Percentiles rank a stretch among this genome's conserved stretches.
Conservation (phyloP, 1,284 basidiomycete species). For the Tilletiaria anomala region DNA sequence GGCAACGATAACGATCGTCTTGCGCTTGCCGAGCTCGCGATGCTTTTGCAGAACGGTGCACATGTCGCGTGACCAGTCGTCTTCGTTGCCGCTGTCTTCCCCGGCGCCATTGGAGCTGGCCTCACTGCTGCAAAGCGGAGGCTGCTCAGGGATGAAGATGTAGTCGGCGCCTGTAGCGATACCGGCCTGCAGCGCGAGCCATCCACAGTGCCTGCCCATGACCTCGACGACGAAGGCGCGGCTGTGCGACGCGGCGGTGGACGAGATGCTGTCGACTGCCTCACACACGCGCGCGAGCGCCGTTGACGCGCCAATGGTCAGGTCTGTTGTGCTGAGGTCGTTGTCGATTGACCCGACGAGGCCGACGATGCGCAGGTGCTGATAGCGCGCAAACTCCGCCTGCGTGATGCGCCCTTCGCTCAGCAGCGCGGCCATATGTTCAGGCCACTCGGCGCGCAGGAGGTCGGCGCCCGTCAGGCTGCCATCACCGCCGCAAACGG, state of each 20-base stretch:
- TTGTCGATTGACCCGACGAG: constrained; percentile 98
- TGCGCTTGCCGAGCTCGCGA: constrained; percentile 79
- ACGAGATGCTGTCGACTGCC: constrained; percentile 93
- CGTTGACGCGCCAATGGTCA: constrained; percentile 91
- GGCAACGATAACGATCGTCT: constrained; percentile 94
- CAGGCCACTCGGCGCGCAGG: constrained; percentile 85
- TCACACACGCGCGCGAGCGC: constrained; percentile 94
- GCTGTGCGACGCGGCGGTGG: constrained; percentile 86
- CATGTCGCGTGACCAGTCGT: constrained; percentile 79
- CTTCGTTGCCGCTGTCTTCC: constrained; percentile 42
- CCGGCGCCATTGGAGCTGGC: too few relatives aligned
- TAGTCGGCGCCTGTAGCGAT: constrained; percentile 92
- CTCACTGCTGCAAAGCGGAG: too few relatives aligned
- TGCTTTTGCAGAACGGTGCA: constrained; percentile 79
- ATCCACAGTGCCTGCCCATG: constrained; percentile 96
- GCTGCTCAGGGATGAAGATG: constrained; percentile 88
- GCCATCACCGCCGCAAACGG: constrained; percentile 92
- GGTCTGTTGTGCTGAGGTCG: constrained; percentile 93
- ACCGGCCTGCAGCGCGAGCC: constrained; percentile 84
- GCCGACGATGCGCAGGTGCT: constrained; percentile 85
- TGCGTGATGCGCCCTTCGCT: constrained; percentile 60
- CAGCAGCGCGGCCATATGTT: constrained; percentile 57
- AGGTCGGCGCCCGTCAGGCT: constrained; percentile 88
- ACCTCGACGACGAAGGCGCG: constrained; percentile 97
- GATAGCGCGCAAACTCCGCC: constrained; percentile 56